A percentile compares a stretch with the other conserved stretches of the same genome.
Evolutionary conservation across 345 rosid genomes (phyloP).

Genomic region (Hypericum perforatum): DNA sequence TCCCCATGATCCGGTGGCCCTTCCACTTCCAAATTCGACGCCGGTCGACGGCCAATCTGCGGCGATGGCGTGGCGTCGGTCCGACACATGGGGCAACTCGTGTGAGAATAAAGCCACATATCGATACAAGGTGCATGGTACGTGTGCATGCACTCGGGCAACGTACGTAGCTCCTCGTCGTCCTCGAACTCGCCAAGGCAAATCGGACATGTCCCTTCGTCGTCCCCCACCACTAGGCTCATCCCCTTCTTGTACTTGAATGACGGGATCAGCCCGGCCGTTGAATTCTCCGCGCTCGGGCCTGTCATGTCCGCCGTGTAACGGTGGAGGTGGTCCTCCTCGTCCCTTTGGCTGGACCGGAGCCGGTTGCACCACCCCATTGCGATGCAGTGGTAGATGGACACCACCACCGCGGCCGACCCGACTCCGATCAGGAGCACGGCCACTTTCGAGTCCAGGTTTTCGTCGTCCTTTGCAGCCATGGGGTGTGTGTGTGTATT

Average conservation of each 20-base stretch:
- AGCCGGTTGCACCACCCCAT: slow-evolving; percentile 18
- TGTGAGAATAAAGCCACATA: slow-evolving; percentile 31
- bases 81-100: slow-evolving; percentile 37
- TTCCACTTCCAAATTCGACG: too few species aligned
- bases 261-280: slow-evolving; percentile 28
- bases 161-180: slow-evolving; percentile 17
- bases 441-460: slow-evolving; percentile 4
- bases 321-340: neutral
- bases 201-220: slow-evolving; percentile 21
- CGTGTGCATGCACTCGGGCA: slow-evolving; percentile 28
- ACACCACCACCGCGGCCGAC: slow-evolving; percentile 23
- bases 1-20: too few species aligned
- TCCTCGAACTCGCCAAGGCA: slow-evolving; percentile 28
- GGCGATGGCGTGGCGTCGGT: slow-evolving; percentile 26
- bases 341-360: neutral
- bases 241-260: slow-evolving; percentile 25
- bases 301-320: neutral
- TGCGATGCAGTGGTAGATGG: slow-evolving; percentile 34
- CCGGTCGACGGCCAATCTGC: neutral
- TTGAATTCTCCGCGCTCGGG: slow-evolving; percentile 17
- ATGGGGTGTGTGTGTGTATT: neutral
- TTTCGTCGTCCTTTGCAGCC: neutral
- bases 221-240: slow-evolving; percentile 13
- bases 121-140: slow-evolving; percentile 28
- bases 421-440: slow-evolving; percentile 20